Conservation (phyloP, 1,284 basidiomycete genomes). For the Heterobasidion annosum region DNA sequence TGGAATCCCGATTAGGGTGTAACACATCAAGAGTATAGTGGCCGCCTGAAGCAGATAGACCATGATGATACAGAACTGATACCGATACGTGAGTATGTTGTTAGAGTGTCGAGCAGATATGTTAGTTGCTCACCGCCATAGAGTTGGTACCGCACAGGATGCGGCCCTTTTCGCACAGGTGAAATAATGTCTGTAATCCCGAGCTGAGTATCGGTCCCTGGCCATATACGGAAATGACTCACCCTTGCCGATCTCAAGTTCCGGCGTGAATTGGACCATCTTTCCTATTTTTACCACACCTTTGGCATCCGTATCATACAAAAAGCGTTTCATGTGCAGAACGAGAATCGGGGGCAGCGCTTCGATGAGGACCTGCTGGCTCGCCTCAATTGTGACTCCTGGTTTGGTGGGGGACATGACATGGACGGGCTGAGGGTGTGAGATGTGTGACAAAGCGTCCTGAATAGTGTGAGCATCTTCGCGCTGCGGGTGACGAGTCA, state of each 20-base stretch:
- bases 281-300: constrained; percentile 85
- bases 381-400: constrained; percentile 67
- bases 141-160: constrained; percentile 65
- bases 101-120: background rate
- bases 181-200: constrained; percentile 53
- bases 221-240: constrained; percentile 15
- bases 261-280: constrained; percentile 70
- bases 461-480: constrained; percentile 72
- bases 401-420: constrained; percentile 54
- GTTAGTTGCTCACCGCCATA: constrained; percentile 68
- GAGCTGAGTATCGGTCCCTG: background rate
- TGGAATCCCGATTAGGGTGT: constrained; percentile 61
- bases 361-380: constrained; percentile 85
- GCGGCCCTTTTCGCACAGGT: constrained; percentile 37
- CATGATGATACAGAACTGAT: constrained; percentile 90
- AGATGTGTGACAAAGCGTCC: constrained; percentile 78
- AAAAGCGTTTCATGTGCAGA: constrained; percentile 90
- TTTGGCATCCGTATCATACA: constrained; percentile 74
- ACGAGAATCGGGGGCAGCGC: constrained; percentile 81
- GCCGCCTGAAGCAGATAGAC: constrained; percentile 82
- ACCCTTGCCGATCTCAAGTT: constrained; percentile 71
- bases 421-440: constrained; percentile 77
- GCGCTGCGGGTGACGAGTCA: constrained; percentile 31
- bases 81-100: no score
- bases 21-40: constrained; percentile 95